Evolutionary conservation across 768 basidiomycete genomes (phyloP), one percentile per base, ranked within the genome.

Genomic region (Amanita inopinata): DNA sequence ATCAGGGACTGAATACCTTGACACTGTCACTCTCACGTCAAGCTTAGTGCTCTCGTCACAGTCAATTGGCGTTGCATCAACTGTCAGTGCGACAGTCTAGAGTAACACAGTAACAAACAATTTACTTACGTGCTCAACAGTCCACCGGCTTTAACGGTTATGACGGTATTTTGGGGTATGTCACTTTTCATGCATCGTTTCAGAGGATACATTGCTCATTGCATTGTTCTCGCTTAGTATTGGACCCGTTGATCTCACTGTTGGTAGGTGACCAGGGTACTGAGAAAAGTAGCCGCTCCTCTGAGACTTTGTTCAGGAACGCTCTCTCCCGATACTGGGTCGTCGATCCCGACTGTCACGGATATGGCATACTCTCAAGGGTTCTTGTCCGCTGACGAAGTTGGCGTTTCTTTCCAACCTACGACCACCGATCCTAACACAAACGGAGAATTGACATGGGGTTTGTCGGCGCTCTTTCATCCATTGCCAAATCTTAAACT

Each of bases 91-190:
- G 9, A 11, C 23, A 10, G 3, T 24, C 8, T 19, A 7, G 10
- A 2, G 33, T 15, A 25, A 25, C 14, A 1, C 27, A 9, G 22
- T 28, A 20, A 25, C 12, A 14, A 20, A 32, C 17, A 30, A 30
- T n/a, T 12, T 20, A 14, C 23, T 28, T 8, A 34, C 27, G 23
- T 3, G 2, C 43, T 38, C 20, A 9, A 10, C 18, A 57, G 59
- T 65, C 73, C 1, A 22, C 40, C 2, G 80, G 73, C 3, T 72
- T 74, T 51, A 23, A 46, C 0, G 73, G 70, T 32, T 64, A 74
- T 17, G 81, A 83, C 49, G 80, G 80, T 7, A 81, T 83, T 47
- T 48, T 83, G 15, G 80, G 80, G 77, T 80, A 58, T 24, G 64
- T 14, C n/a, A n/a, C n/a, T 17, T 17, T 49, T 23, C 42, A 10